A percentile compares a stretch with the other conserved stretches of the same genome.
Evolutionary conservation across 495 filamentous ascomycete genomes (phyloP).

Genomic region (Amphirosellinia nigrospora): DNA sequence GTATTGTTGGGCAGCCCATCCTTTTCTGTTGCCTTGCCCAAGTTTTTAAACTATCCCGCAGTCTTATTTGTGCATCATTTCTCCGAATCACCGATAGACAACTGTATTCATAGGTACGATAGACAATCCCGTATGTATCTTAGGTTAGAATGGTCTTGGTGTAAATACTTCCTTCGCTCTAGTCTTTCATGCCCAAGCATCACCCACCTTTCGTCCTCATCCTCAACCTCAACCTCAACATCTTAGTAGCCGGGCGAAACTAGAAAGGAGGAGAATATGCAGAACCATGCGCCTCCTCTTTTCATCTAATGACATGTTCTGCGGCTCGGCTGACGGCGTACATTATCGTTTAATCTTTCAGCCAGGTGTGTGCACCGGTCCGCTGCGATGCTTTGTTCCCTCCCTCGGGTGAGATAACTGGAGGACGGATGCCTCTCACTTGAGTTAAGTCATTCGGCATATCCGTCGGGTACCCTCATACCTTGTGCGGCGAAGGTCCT

Average conservation of each 20-base stretch:
- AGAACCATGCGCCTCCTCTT: neutral
- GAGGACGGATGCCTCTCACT: conserved; percentile 1
- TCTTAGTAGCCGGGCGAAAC: neutral
- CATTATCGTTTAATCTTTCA: neutral
- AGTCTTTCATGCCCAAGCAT: conserved; percentile 8
- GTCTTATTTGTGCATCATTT: neutral
- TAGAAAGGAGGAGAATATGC: neutral
- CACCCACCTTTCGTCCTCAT: neutral
- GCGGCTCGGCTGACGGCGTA: conserved; percentile 2
- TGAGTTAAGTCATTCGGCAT: neutral
- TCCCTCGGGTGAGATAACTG: neutral
- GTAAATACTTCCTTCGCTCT: neutral
- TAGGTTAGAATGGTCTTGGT: neutral
- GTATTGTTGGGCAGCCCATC: neutral
- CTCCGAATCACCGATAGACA: neutral
- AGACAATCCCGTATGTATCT: no score
- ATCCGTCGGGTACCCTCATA: neutral
- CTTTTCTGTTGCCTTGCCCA: neutral
- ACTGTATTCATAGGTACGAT: no score
- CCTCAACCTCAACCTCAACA: no score
- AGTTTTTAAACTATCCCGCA: neutral
- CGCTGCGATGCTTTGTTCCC: neutral
- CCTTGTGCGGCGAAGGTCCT: neutral
- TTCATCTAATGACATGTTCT: neutral
- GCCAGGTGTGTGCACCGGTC: neutral